Base-by-base conservation (phyloP, 768 basidiomycete genomes). In the Pleurotus eryngii region DNA sequence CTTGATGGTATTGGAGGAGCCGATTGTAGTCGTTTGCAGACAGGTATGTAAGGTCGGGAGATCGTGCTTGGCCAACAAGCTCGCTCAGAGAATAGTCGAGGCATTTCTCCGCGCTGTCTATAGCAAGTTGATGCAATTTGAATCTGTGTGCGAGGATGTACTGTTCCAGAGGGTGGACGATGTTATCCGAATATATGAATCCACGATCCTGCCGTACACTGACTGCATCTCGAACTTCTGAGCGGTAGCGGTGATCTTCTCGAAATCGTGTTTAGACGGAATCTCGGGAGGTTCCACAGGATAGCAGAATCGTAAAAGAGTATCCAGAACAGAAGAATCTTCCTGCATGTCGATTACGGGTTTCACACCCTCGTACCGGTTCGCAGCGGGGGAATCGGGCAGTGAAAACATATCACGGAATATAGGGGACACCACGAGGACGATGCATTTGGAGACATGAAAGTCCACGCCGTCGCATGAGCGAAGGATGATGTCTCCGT, bases 401-500 rank as follows among this genome's bases (percentile, higher is more conserved):
- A 57, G 46, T 15, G 56, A 51, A 30, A 57, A 57, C 46, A 49
- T 57, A 17, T 26, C 38, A n/a, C 35, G 26, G 46, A 57, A 57
- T 18, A 57, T 22, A n/a, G 5, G 56, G 20, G 56, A 57, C 1
- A 37, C 56, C 0, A 57, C 18, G 8, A 24, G 15, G 1, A 57
- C 26, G 24, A 57, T 14, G 2, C 22, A 24, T 20, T 47, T 49
- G 56, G 8, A 37, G n/a, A 49, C 46, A 22, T 18, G 46, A 47
- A 57, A 57, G 30, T 57, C 56, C n/a, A 57, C 56, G 20, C 35
- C 18, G 20, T 57, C 56, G 27, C 48, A 24, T 22, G 56, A 57
- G 27, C 56, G 46, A 17, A 57, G 46, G 46, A 57, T 22, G 15
- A 57, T 46, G 24, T 57, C 56, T n/a, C 48, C 56, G 15, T 26